Evolutionary conservation across 2,329 filamentous ascomycete species (phyloP), one percentile per base, ranked within the genome.

Genomic region (Botrytis cinerea): DNA sequence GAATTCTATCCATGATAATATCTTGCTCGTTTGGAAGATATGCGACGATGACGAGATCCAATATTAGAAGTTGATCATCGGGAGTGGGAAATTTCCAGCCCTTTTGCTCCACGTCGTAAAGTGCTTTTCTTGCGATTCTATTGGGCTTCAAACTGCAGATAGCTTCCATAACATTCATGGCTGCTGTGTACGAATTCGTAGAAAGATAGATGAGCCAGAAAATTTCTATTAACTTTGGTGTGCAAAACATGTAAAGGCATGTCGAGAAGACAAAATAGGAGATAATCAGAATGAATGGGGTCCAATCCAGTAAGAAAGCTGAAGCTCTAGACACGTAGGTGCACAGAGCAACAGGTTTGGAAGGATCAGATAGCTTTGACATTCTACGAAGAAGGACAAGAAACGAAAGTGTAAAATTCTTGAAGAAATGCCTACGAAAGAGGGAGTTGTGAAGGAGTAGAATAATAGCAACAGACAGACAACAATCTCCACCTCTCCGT

Each of bases 1-100:
- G 78, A 22, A 84, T 81, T 14, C 84, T 83, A 66, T 85, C 84
- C 77, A 85, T 81, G 75, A 86, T 85, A 70, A 86, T 86, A 70
- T 86, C 84, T 77, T 85, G 80, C 76, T 86, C 85, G 73, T 86
- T 86, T 8, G 85, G 85, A n/a, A 86, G 80, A 75, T 86, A 86
- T 22, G 85, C 85, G 4, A 86, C 85, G 71, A 86, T 85, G 71
- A 86, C 80, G 59, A 86, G 79, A 74, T 86, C 85, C 28, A 86
- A 80, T 40, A 83, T 82, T 1, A 82, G 81, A 4, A 86, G 79
- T 22, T 84, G 77, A 64, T 80, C 77, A 72, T 84, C 81, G 18
- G 82, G 78, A 16, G 83, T 84, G 20, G 83, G 83, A 70, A 84
- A 84, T 9, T 78, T 75, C 83, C 83, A 84, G 9, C 79, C 79